Evolutionary conservation across 768 basidiomycete species (phyloP), one percentile per base, ranked within the genome.

Genomic region (Harrya chromipes): DNA sequence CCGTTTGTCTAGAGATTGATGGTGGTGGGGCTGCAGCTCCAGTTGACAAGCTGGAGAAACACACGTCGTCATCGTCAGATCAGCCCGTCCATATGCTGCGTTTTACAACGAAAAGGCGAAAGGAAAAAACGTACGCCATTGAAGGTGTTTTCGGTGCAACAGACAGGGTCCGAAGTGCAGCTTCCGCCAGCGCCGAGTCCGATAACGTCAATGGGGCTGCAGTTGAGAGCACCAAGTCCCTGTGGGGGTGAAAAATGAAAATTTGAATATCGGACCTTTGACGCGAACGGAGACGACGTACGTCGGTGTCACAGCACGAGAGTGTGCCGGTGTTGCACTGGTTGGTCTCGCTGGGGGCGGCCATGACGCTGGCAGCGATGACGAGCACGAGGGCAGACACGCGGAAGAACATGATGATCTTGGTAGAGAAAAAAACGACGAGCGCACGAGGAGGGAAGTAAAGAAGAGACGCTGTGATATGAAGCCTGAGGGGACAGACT

Each of bases 361-460:
- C 52, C 11, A 57, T 29, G 43, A 5, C 45, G 36, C 39, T 14
- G 5, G 62, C 53, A 37, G 33, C 49, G 33, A 53, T 23, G 17
- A 53, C 51, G 4, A 64, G 43, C 38, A 58, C 31, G 40, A 62
- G 6, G 40, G 41, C 37, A 4, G 41, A 55, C 8, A 19, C 31
- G 26, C 49, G 47, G 21, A 53, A 2, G 33, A 62, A 50, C 62
- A 64, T 64, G 41, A 10, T 2, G 48, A 16, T 9, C 10, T 4
- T 7, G 17, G 16, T 11, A 13, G 17, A 14, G 27, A 27, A 14
- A 35, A 9, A 26, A 26, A 8, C 26, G 8, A 26, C 6, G 8
- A 23, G 21, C 17, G 17, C 36, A 36, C 13, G 34, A 44, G 47
- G 39, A 17, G 35, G 6, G 21, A 34, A 16, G 26, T 16, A 4